phyloP scores from a whole-genome alignment of 1,139 yeast species.

The Sugiyamaella xylanicola region DNA sequence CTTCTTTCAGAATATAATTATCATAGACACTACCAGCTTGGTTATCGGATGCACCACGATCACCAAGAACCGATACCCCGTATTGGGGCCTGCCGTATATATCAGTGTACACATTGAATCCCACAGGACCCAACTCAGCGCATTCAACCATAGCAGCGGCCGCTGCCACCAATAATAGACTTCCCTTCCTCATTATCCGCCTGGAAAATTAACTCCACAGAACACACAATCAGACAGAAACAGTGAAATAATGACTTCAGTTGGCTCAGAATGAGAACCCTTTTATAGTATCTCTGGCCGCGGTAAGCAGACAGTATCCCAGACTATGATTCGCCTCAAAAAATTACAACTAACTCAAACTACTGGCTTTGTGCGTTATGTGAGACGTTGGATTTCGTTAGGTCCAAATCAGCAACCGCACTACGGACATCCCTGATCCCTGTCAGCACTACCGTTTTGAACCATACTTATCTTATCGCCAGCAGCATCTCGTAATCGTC shows the following conservation, averaged over 20 bases:
- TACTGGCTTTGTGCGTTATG: too few relatives aligned
- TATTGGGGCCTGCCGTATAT: slow-evolving; percentile 29
- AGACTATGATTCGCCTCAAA: too few relatives aligned
- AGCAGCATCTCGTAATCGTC: neutral
- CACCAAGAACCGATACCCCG: slow-evolving; percentile 21
- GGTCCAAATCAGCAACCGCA: too few relatives aligned
- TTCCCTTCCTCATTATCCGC: neutral
- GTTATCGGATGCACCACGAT: neutral
- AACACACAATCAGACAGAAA: too few relatives aligned
- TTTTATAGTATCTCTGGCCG: too few relatives aligned
- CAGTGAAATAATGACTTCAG: too few relatives aligned
- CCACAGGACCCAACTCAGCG: slow-evolving; percentile 10
- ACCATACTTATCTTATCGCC: neutral
- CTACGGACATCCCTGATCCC: neutral
- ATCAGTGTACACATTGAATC: slow-evolving; percentile 28
- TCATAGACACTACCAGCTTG: neutral
- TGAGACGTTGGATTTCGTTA: too few relatives aligned
- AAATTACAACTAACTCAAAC: too few relatives aligned
- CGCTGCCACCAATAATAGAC: neutral
- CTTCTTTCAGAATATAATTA: slow-evolving; percentile 12
- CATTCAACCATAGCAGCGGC: neutral
- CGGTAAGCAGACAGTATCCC: too few relatives aligned
- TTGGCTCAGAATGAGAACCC: too few relatives aligned
- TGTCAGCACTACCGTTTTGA: neutral
- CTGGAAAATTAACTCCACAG: too few relatives aligned